Conservation (phyloP, 768 basidiomycete species). For the Tylopilus vinaceipallidus region DNA sequence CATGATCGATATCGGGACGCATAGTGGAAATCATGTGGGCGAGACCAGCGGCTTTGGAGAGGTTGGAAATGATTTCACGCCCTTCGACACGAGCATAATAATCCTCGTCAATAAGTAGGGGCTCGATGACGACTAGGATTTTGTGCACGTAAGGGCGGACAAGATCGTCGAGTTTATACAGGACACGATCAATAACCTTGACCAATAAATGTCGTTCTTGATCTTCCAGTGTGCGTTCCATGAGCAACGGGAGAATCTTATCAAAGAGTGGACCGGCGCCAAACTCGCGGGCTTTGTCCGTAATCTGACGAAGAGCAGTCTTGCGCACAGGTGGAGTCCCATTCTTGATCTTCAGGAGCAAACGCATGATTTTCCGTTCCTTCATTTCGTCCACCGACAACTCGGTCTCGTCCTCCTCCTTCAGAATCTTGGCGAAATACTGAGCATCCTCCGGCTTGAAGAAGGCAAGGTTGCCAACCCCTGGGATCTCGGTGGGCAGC, state of each 20-base stretch:
- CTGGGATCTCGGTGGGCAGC: constrained; percentile 95
- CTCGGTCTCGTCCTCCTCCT: constrained; percentile 93
- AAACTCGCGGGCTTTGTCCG: constrained; percentile 98
- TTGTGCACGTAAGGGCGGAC: constrained; percentile 99
- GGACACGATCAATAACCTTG: constrained; percentile 97
- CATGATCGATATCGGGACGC: constrained; percentile 99
- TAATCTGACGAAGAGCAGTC: constrained; percentile 95
- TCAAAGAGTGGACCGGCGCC: constrained; percentile 98
- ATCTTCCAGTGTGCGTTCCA: constrained; percentile 97
- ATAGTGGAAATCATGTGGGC: constrained; percentile 99
- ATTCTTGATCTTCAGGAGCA: constrained; percentile 98
- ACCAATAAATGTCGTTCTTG: constrained; percentile 97
- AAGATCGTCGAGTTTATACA: constrained; percentile 98
- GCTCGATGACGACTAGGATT: constrained; percentile 99
- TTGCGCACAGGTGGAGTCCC: constrained; percentile 98
- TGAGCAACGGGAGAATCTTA: constrained; percentile 95
- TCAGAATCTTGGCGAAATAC: constrained; percentile 94
- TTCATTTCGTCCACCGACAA: constrained; percentile 97
- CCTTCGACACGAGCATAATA: constrained; percentile 97
- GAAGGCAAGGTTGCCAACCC: constrained; percentile 95
- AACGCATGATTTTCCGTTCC: constrained; percentile 98
- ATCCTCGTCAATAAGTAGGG: constrained; percentile 97
- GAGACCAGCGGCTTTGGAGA: constrained; percentile 97
- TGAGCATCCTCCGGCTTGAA: constrained; percentile 98
- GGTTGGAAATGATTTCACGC: constrained; percentile 97